Percentiles rank a stretch among this genome's conserved stretches.
Evolutionary conservation across 768 basidiomycete species (phyloP).

Genomic region (Tricholoma matsutake): DNA sequence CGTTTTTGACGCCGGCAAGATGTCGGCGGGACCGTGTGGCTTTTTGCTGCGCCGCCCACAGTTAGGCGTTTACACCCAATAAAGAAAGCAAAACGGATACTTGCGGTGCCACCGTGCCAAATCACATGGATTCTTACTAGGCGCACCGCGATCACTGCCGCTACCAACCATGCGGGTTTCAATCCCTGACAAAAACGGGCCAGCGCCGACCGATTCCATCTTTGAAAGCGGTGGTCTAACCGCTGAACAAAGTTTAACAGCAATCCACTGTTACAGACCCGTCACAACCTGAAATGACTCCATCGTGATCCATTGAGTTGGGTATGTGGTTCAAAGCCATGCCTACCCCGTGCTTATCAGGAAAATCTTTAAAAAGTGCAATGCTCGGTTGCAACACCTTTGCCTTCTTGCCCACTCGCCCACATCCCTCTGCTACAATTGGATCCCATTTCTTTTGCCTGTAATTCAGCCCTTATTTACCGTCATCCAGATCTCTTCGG

Average conservation of each 20-base stretch:
- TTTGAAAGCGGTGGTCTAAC: neutral
- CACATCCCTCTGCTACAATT: neutral
- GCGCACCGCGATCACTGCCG: neutral
- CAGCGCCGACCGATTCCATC: neutral
- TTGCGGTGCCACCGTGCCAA: neutral
- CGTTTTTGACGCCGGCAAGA: neutral
- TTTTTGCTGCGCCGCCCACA: neutral
- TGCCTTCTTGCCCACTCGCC: neutral
- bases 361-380: neutral
- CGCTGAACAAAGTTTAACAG: neutral
- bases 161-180: neutral
- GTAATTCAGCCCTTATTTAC: no score
- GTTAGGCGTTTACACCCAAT: neutral
- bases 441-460: neutral
- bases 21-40: neutral
- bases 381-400: neutral
- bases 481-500: neutral
- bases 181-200: neutral
- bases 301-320: neutral
- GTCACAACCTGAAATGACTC: neutral
- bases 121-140: neutral
- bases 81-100: neutral
- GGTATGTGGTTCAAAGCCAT: neutral
- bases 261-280: neutral
- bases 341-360: neutral